phyloP scores from a whole-genome alignment of 2,329 filamentous ascomycete genomes.

The Microcyclospora tardicrescens region DNA sequence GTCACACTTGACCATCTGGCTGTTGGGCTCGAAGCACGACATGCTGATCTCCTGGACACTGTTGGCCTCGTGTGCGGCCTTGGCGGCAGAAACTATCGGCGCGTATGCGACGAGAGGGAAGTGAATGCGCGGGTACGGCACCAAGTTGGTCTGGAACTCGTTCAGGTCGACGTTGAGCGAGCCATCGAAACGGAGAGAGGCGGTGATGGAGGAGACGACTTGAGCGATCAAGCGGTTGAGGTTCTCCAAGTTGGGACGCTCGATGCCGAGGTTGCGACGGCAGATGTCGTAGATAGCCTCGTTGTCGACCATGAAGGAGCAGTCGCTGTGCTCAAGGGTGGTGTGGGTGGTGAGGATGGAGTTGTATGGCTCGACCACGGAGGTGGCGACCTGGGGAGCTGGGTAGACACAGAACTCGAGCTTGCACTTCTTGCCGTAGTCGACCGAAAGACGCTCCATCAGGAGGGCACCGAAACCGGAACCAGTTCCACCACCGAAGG shows the following conservation, averaged over 20 bases:
- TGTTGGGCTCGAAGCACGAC: slow-evolving; percentile 98
- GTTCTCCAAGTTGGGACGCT: slow-evolving; percentile 97
- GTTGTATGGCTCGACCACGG: slow-evolving; percentile 99
- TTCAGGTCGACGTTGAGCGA: slow-evolving; percentile 98
- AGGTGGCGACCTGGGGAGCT: slow-evolving; percentile 90
- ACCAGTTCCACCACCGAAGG: slow-evolving; percentile 95
- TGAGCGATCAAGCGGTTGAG: slow-evolving; percentile 97
- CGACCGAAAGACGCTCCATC: slow-evolving; percentile 96
- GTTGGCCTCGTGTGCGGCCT: slow-evolving; percentile 96
- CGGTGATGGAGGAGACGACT: slow-evolving; percentile 97
- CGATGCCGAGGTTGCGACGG: slow-evolving; percentile 90
- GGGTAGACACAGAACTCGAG: slow-evolving; percentile 99
- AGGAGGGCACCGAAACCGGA: slow-evolving; percentile 96
- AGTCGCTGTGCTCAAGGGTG: slow-evolving; percentile 98
- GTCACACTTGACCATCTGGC: slow-evolving; percentile 99
- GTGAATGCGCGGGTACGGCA: slow-evolving; percentile 97
- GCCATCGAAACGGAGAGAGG: slow-evolving; percentile 94
- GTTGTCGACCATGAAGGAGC: slow-evolving; percentile 99
- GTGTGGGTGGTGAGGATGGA: slow-evolving; percentile 98
- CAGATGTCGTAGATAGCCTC: slow-evolving; percentile 99
- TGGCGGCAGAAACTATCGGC: slow-evolving; percentile 85
- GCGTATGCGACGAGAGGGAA: slow-evolving; percentile 97
- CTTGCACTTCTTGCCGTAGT: slow-evolving; percentile 99
- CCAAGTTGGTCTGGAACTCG: slow-evolving; percentile 99
- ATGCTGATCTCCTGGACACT: slow-evolving; percentile 97